Evolutionary conservation across 371 early-diverging fungal species (phyloP), one percentile per base, ranked within the genome.

Genomic region (Mortierella sp.): DNA sequence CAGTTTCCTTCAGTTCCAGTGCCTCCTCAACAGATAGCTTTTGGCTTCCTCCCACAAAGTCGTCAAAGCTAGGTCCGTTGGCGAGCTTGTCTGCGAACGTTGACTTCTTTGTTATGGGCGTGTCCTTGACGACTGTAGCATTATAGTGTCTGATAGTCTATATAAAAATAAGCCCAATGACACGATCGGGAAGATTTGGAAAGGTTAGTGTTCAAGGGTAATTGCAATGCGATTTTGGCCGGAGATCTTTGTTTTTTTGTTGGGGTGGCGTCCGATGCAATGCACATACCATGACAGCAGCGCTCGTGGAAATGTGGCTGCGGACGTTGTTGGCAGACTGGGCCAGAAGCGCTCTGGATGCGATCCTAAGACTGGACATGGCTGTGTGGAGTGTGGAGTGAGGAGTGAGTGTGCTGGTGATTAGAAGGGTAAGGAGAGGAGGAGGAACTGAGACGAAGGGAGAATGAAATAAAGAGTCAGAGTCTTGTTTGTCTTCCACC

Each of bases 1-100:
- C 84, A 8, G 88, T 84, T 48, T 86, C 84, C 72, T 84, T 83
- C 44, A 90, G 78, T 55, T 89, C 91, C 50, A 90, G 64, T 21
- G 90, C 90, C 72, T 93, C 88, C 21, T 82, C 84, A 11, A 84
- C 81, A 9, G 89, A 84, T 52, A 92, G 61, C 56, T 86, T 85
- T 24, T 84, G 82, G n/a, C 68, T 72, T 39, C 88, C 86, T 8
- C 87, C 79, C 28, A 92, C 78, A 80, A 93, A 93, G 64, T 93
- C 93, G 49, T 86, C 90, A 52, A 93, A 83, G 19, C 81, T 81
- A 9, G 89, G 88, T 70, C 89, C 92, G 12, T 67, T 72, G 50
- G 84, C 82, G 23, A 91, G 64, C 39, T 84, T 84, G 15, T 81
- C 80, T 3, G 84, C 63, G 65, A 91, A 86, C 55, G 81, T 82